Base-by-base conservation (phyloP, 1,139 yeast species). In the Pichia kudriavzevii region DNA sequence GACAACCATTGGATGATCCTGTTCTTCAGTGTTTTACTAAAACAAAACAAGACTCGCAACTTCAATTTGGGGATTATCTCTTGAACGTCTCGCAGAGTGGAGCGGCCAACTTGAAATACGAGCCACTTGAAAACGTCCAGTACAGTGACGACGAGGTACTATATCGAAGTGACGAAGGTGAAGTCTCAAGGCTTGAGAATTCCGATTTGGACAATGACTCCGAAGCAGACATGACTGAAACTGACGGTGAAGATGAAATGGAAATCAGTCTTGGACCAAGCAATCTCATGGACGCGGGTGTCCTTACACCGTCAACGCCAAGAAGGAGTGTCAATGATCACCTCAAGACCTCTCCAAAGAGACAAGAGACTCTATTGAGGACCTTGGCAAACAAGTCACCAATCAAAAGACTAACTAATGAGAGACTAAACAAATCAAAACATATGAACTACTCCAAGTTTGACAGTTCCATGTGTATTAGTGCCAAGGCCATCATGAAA, bases 381-480 rank as follows among this genome's bases (percentile, higher is more conserved):
- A 36, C 28, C 26, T 14, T 41, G 13, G 28, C 28, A 22, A 31
- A 20, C 9, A 26, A n/a, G 6, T 32, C 41, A 11, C 38, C 41
- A 21, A 31, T 29, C 8, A 42, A 42, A 32, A 21, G 26, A 6
- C 20, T 39, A 13, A 29, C 35, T 19, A 36, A 18, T 23, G 41
- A 32, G 23, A 34, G 36, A 20, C 22, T 10, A 20, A 20, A 8
- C 22, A 8, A 20, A 20, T 20, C 22, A 20, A 20, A 20, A 20
- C 22, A 8, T 11, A 22, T 5, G 23, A 48, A 42, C 17, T 44
- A 50, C 30, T 47, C 52, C 18, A 47, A 46, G 34, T 42, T 48
- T 32, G 62, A 58, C 22, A 56, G 55, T 33, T 55, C 60, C 3
- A 52, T 52, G 54, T 54, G 58, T 2, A 50, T 58, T 11, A 52